Base-by-base conservation (phyloP, 2,329 filamentous ascomycete species). In the Penicillium sp. region DNA sequence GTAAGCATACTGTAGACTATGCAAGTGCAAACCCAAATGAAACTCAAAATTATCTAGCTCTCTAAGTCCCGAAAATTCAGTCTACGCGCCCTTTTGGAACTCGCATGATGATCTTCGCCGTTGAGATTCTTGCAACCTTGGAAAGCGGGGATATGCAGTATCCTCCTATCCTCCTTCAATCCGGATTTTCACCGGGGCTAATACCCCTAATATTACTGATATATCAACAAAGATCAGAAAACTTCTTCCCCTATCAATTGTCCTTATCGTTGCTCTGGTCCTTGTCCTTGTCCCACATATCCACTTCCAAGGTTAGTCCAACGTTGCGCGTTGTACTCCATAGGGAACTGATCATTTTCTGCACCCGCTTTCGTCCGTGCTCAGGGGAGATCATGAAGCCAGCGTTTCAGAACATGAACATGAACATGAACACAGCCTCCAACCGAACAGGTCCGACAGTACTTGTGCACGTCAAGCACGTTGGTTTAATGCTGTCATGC, bases 71-170 rank as follows among this genome's bases (percentile, higher is more conserved):
- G 10, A 43, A 42, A 42, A n/a, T 13, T 37, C 16, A 26, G 33
- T 27, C 31, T 45, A 44, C 50, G 37, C n/a, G 26, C 35, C 16
- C 7, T 42, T 25, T 33, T 14, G 27, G 9, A 13, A 16, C 29
- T 45, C 35, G 25, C 39, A 52, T 45, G 33, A 52, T 27, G 50
- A 52, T 52, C 50, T 23, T 52, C 50, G 39, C 50, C 50, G 50
- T 52, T 52, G 50, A 42, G 23, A 6, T 9, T 19, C 19, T 42
- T 14, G 19, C 19, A 8, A 29, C 27, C 27, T 29, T 10, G 27
- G 27, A 29, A 33, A 49, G 46, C 27, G 46, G 46, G 46, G 46
- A 49, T 31, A 42, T 42, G 39, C 19, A 21, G 19, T 19, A 21
- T 23, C 39, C 19, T 42, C 19, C 46, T 21, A 6, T 31, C n/a